phyloP scores from a whole-genome alignment of 768 basidiomycete species.

The Amanita exitialis region DNA sequence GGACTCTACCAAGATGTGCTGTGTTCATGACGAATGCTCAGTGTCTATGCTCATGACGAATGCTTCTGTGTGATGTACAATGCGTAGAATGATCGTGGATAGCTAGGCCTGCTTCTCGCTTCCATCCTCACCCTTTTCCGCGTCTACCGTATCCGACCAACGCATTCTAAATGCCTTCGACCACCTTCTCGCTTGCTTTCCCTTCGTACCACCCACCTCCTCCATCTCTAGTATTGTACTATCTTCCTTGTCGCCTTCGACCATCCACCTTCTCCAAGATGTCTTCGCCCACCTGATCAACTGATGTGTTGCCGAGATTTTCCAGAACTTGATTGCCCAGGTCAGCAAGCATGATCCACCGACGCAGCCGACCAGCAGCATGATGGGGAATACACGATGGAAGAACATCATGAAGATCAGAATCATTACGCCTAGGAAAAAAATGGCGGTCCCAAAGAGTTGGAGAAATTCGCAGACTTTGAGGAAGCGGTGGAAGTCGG shows the following conservation, averaged over 20 bases:
- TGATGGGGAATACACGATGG: not conserved
- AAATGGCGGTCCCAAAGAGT: conserved; percentile 1
- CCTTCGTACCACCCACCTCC: not conserved
- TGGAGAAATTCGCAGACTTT: conserved; percentile 3
- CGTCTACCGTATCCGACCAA: no score
- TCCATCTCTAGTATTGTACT: not conserved
- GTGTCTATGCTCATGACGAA: no score
- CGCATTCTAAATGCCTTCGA: no score
- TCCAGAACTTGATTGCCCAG: not conserved
- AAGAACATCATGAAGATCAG: conserved; percentile 3
- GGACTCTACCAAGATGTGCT: no score
- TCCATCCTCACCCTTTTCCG: no score
- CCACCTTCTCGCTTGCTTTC: no score
- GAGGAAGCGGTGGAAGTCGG: conserved; percentile 1
- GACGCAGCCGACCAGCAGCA: not conserved
- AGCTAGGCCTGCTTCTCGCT: no score
- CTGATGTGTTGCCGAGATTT: not conserved
- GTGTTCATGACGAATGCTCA: no score
- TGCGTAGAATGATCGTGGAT: no score
- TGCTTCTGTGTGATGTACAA: no score
- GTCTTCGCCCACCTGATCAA: not conserved
- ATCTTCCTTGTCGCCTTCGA: not conserved
- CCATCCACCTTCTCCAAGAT: not conserved
- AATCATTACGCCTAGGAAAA: conserved; percentile 1
- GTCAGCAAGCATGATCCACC: not conserved